Evolutionary conservation across 1,284 basidiomycete genomes (phyloP).

Genomic region (Ustilago esculenta): DNA sequence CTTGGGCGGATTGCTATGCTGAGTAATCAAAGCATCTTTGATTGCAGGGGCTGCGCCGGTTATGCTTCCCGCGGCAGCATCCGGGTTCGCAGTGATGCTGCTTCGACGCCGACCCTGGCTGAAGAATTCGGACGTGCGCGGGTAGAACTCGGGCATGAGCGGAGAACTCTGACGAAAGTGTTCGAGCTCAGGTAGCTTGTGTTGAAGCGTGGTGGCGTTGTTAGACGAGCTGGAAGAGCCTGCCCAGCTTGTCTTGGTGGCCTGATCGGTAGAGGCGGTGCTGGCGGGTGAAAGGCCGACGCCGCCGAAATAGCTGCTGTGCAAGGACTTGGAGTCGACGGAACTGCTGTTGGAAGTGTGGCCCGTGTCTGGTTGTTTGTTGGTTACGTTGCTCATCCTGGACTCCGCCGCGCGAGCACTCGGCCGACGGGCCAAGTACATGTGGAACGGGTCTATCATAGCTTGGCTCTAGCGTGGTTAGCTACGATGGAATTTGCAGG

Average conservation of each 20-base stretch:
- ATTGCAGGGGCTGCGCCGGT: slow-evolving; percentile 1
- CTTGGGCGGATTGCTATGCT: slow-evolving; percentile 1
- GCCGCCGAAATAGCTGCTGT: slow-evolving; percentile 31
- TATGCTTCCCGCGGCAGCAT: neutral
- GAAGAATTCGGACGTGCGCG: slow-evolving; percentile 47
- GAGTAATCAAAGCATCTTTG: neutral
- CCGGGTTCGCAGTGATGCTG: slow-evolving; percentile 16
- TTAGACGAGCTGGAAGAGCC: slow-evolving; percentile 23
- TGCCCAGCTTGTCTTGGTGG: slow-evolving; percentile 16
- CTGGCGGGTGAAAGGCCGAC: slow-evolving; percentile 27
- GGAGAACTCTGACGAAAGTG: slow-evolving; percentile 42
- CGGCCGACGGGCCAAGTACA: slow-evolving; percentile 24
- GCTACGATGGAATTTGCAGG: neutral
- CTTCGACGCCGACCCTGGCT: slow-evolving; percentile 36
- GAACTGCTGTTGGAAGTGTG: slow-evolving; percentile 22
- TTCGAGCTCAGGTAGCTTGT: slow-evolving; percentile 45
- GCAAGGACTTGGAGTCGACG: slow-evolving; percentile 31
- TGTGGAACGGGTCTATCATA: slow-evolving; percentile 45
- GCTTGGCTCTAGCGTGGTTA: neutral
- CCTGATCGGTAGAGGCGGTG: slow-evolving; percentile 24
- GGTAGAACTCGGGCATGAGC: slow-evolving; percentile 40
- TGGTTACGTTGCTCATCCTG: slow-evolving; percentile 5
- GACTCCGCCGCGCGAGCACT: slow-evolving; percentile 7
- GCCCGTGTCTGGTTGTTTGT: neutral
- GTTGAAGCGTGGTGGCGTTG: slow-evolving; percentile 15